Evolutionary conservation across 2,329 filamentous ascomycete species (phyloP), one percentile per base, ranked within the genome.

Genomic region (Aureobasidium pullulans): DNA sequence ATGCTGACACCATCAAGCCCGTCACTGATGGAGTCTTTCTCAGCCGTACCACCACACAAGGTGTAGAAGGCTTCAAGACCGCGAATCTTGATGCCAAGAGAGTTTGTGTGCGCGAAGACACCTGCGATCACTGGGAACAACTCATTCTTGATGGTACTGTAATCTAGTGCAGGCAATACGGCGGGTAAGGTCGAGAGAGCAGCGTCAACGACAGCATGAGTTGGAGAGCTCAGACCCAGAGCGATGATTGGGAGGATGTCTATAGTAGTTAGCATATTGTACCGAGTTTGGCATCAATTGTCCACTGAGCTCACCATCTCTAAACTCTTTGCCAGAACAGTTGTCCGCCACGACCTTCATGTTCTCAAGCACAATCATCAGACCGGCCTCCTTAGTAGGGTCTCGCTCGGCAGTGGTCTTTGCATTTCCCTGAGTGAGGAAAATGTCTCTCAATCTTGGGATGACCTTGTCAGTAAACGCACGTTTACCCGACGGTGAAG

Each of bases 61-160:
- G 92, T 87, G 40, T 88, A 86, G 68, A 99, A 93, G 6, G 94
- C 91, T 71, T 96, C 90, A 32, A 97, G 77, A 4, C 92, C 92
- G 32, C 91, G 84, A 36, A 97, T 88, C 73, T 99, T 99, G 76
- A 99, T 97, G 6, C 88, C 89, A 59, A 99, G 82, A 70, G 91
- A 96, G 70, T 84, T 96, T 1, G 94, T 99, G 70, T 89, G 93
- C 66, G 88, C 91, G 70, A 99, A 99, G 0, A 96, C 94, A 8
- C 81, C 77, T 1, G 93, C 90, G 63, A 99, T 89, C 1, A 96
- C 86, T 0, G 94, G 94, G 71, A 99, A 99, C 1, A 99, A 81
- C 63, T 97, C 93, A 66, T 96, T 94, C 73, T 97, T 99, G 67
- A 96, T 92, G 0, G 93, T 97, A 65, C 88, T 95, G 66, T 96